Evolutionary conservation across 2,329 filamentous ascomycete species (phyloP).

Genomic region (Aspergillus sp.): DNA sequence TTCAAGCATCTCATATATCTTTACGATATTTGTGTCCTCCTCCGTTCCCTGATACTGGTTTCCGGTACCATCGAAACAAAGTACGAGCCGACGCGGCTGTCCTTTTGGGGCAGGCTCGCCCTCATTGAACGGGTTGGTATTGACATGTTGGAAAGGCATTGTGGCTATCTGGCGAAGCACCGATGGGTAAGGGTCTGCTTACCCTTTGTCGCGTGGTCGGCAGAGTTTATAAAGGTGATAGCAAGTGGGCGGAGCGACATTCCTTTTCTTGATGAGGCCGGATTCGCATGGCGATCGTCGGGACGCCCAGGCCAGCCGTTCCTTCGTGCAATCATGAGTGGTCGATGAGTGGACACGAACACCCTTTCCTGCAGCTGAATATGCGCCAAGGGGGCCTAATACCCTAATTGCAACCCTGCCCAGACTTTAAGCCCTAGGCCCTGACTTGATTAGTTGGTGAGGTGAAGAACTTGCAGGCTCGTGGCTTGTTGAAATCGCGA

Average conservation of each 20-base stretch:
- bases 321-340: conserved; percentile 1
- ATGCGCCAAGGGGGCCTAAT: conserved; percentile 1
- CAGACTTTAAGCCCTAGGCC: not conserved
- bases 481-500: not conserved
- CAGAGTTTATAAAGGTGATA: not conserved
- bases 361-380: not conserved
- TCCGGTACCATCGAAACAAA: conserved; percentile 21
- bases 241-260: not conserved
- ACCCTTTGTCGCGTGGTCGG: not conserved
- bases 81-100: conserved; percentile 18
- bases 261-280: not conserved
- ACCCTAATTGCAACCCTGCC: not conserved
- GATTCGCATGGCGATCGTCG: not conserved
- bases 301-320: conserved; percentile 4
- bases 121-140: conserved; percentile 2
- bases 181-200: not conserved
- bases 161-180: not conserved
- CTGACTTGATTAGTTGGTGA: not conserved
- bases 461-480: not conserved
- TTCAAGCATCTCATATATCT: conserved; percentile 20
- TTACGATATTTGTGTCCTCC: conserved; percentile 20
- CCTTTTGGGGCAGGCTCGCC: not conserved
- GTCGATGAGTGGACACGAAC: not conserved
- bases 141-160: conserved; percentile 2
- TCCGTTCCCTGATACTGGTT: conserved; percentile 17